Evolutionary conservation across 2,329 filamentous ascomycete genomes (phyloP).

Genomic region (Gaeumannomyces sp.): DNA sequence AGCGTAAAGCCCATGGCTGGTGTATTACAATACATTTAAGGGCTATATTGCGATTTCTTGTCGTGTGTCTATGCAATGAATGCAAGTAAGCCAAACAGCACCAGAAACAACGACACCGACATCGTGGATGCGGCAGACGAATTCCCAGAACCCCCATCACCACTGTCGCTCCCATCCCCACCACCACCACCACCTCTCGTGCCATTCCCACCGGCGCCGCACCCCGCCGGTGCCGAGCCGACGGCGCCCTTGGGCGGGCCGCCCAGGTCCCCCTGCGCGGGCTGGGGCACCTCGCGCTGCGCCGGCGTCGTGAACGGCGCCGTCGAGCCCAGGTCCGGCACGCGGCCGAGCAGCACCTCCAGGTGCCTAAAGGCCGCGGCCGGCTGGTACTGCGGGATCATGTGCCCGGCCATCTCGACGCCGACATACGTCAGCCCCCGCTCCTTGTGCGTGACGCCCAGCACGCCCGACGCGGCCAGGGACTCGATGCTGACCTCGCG

Average conservation of each 20-base stretch:
- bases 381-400: conserved; percentile 61
- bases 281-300: conserved; percentile 5
- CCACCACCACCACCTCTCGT: not conserved
- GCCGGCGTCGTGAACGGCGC: conserved; percentile 28
- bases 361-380: conserved; percentile 64
- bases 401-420: conserved; percentile 59
- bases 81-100: not conserved
- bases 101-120: not conserved
- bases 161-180: too few species aligned
- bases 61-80: not conserved
- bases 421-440: conserved; percentile 63
- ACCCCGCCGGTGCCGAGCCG: not conserved
- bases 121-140: not conserved
- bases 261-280: conserved; percentile 3
- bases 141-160: not conserved
- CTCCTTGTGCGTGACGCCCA: conserved; percentile 64
- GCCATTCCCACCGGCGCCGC: not conserved
- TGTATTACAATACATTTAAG: too few species aligned
- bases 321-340: conserved; percentile 45
- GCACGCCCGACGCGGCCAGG: conserved; percentile 53
- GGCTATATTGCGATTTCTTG: too few species aligned
- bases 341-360: conserved; percentile 67
- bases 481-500: conserved; percentile 28
- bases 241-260: not conserved
- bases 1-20: not conserved